These are phyloP conservation scores for Penicillium lividum DNA, from an alignment of 495 filamentous ascomycete species.

Conservation along the genomic window DNA sequence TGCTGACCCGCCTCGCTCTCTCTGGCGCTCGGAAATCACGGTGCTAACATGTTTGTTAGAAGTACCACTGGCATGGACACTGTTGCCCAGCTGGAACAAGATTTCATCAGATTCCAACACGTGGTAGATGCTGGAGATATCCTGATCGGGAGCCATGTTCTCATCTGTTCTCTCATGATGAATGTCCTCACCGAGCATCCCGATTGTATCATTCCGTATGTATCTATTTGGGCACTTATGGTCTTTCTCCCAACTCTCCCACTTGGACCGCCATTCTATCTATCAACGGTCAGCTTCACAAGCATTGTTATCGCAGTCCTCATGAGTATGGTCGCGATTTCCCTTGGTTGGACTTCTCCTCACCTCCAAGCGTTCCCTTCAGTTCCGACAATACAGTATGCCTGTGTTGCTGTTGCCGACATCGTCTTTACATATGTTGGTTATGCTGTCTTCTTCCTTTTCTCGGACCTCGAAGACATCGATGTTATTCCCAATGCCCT, in stretches of 20 bases:
- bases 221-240: conserved; percentile 58
- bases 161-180: conserved; percentile 72
- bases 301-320: conserved; percentile 65
- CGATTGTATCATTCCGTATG: conserved; percentile 64
- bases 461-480: conserved; percentile 66
- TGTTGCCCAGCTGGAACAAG: conserved; percentile 67
- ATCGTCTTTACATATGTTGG: conserved; percentile 48
- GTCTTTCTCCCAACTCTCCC: conserved; percentile 61
- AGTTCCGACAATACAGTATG: conserved; percentile 38
- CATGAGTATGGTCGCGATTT: conserved; percentile 63
- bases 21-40: neutral
- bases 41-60: conserved; percentile 2
- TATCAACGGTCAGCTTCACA: conserved; percentile 57
- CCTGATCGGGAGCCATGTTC: conserved; percentile 67
- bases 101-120: conserved; percentile 60
- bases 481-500: conserved; percentile 64
- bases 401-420: conserved; percentile 41
- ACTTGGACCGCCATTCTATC: conserved; percentile 51
- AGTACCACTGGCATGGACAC: conserved; percentile 60
- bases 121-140: conserved; percentile 68
- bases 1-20: neutral
- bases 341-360: conserved; percentile 47
- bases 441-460: conserved; percentile 70
- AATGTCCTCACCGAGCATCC: conserved; percentile 61
- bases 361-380: conserved; percentile 25